These are phyloP conservation scores for Babesia gibsoni DNA, from an alignment of 169 alveolate genomes.

Conservation along the genomic window DNA sequence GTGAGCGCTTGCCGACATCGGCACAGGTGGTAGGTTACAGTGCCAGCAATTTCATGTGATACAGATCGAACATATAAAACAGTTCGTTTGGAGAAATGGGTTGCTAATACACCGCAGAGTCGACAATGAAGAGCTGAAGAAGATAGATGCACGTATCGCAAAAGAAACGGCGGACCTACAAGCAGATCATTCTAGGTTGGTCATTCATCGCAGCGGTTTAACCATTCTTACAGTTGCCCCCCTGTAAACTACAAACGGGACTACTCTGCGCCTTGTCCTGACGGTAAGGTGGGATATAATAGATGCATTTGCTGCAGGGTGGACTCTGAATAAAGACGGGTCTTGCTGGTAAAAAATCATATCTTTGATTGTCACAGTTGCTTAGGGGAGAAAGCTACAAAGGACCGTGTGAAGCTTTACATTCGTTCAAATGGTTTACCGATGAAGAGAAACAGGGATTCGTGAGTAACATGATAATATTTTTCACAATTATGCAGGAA, in stretches of 20 bases:
- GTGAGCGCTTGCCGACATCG: slow-evolving; percentile 40
- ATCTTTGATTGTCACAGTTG: background rate
- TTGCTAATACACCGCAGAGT: background rate
- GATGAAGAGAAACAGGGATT: slow-evolving; percentile 32
- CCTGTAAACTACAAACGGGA: slow-evolving; percentile 40
- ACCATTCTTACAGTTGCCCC: slow-evolving; percentile 16
- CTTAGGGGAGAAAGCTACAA: slow-evolving; percentile 46
- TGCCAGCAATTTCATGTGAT: background rate
- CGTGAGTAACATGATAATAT: slow-evolving; percentile 1
- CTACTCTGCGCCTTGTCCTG: slow-evolving; percentile 47
- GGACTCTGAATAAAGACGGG: slow-evolving; percentile 45
- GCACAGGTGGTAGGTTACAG: slow-evolving; percentile 43
- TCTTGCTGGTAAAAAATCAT: slow-evolving; percentile 36
- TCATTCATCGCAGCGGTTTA: too few species aligned
- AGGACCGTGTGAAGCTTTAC: slow-evolving; percentile 53
- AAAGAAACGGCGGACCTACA: slow-evolving; percentile 39
- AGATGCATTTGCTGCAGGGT: slow-evolving; percentile 2
- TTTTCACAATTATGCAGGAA: slow-evolving; percentile 28
- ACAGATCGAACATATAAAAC: slow-evolving; percentile 44
- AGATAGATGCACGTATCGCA: slow-evolving; percentile 34
- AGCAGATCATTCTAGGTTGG: slow-evolving; percentile 51
- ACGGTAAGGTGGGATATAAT: background rate
- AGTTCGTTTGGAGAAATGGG: background rate
- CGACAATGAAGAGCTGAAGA: slow-evolving; percentile 36
- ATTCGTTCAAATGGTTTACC: slow-evolving; percentile 49